Evolutionary conservation across 306 rosid species (phyloP), one percentile per base, ranked within the genome.

Genomic region (Albizia julibrissin): DNA sequence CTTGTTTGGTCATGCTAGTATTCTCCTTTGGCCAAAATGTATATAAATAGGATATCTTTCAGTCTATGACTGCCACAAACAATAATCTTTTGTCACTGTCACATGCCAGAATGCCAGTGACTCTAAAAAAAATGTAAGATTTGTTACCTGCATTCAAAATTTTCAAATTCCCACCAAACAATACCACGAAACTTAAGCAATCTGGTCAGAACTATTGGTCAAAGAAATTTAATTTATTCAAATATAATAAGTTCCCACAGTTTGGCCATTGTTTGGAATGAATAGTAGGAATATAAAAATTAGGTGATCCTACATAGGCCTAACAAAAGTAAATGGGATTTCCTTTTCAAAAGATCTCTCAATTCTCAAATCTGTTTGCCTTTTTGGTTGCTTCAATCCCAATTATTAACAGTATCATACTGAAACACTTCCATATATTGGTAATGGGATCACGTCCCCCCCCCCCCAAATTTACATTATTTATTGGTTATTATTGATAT

Each of bases 1-100:
- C 7, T 34, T 34, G 1, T 0, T 34, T 34, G 1, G 0, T 34
- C 39, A 0, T 4, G 0, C 1, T 5, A 34, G 0, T 33, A 4
- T 37, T 37, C 40, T 37, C 8, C 40, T 37, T 37, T 37, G 6
- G 0, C 6, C 40, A 37, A 37, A 37, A 5, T 37, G 40, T 37
- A 6, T 37, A 37, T 47, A 18, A 21, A 56, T n/a, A 56, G 27
- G 14, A 11, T 11, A 3, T 59, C 13, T 59, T 2, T 58, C 6
- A 3, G 67, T 22, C 2, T 11, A 59, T 24, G 29, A 26, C 18
- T 59, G 33, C 27, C 27, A 22, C 22, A 16, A 19, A 52, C 21
- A 18, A 18, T 12, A 21, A 0, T 4, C 34, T 52, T 24, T 58
- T 73, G 40, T 44, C 58, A 26, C 3, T 49, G 62, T 15, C 42